phyloP scores from a whole-genome alignment of 352 stramenopile genomes.

The Phytopythium helicoides region DNA sequence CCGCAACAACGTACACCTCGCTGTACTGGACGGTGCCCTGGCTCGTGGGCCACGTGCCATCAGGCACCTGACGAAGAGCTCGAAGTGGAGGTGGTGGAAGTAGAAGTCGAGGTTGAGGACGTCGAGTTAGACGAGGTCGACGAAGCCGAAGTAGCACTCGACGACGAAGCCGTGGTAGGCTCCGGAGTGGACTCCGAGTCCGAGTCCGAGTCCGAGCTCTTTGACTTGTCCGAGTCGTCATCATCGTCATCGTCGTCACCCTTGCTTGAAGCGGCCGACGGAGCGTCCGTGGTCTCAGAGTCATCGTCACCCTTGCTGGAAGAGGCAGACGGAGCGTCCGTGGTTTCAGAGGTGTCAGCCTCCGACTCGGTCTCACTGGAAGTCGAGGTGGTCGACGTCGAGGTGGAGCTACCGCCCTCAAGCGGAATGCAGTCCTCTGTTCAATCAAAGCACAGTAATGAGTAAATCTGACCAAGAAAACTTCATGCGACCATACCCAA shows the following conservation, averaged over 20 bases:
- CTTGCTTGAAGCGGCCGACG: constrained; percentile 1
- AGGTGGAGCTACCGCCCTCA: too few relatives aligned
- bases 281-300: neutral
- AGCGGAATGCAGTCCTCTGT: too few relatives aligned
- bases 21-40: constrained; percentile 24
- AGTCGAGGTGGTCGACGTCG: too few relatives aligned
- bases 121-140: neutral
- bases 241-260: constrained; percentile 2
- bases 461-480: too few relatives aligned
- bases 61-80: constrained; percentile 5
- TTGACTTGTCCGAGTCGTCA: neutral
- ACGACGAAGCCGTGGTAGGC: neutral
- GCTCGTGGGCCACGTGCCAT: constrained; percentile 24
- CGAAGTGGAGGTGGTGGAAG: neutral
- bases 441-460: too few relatives aligned
- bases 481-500: too few relatives aligned
- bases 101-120: neutral
- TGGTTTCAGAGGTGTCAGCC: too few relatives aligned
- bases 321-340: too few relatives aligned
- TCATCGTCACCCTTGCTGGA: too few relatives aligned
- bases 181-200: constrained; percentile 2
- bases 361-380: neutral
- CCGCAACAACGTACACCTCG: constrained; percentile 26
- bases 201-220: too few relatives aligned
- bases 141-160: neutral